Base-by-base conservation (phyloP, 2,329 filamentous ascomycete genomes). In the Hypomyces perniciosus region DNA sequence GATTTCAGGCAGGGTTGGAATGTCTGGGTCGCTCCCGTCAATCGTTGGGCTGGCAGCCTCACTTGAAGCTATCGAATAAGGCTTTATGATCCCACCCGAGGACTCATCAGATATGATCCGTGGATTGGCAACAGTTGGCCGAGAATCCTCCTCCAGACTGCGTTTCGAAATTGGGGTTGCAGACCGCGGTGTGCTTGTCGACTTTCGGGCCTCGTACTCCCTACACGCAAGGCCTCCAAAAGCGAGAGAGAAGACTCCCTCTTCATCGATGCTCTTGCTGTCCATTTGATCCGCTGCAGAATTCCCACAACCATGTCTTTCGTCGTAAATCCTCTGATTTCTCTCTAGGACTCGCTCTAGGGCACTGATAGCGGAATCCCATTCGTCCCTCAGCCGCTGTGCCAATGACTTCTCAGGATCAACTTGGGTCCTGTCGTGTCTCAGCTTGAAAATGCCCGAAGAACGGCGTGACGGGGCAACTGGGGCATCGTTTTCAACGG, bases 361-460 rank as follows among this genome's bases (percentile, higher is more conserved):
- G 13, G 66, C 62, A 9, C 59, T 59, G 6, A 65, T 62, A 1
- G 65, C 64, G 13, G 62, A 58, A 26, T 71, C 69, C 71, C 71
- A 73, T 34, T 72, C 68, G 28, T 64, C 65, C 50, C 63, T 67
- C 6, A 73, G 54, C 44, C 70, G 65, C 43, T 71, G 68, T 7
- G 65, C 60, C 33, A 72, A 54, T 4, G 62, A 56, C 29, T 65
- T 65, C 28, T 64, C 66, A n/a, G 61, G 46, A 35, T 52, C 61
- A 12, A 56, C 57, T 5, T 59, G 57, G 6, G 45, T 30, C 44
- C 63, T 69, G 31, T 71, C 68, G 33, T 61, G 57, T 13, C 63
- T 62, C 4, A 71, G 62, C 40, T 61, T 62, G 2, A 63, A 62
- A 6, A 71, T 66, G 50, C 69, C 59, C 1, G 69, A 71, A 5